A percentile compares a stretch with the other conserved stretches of the same genome.
Conservation (phyloP, 2,329 filamentous ascomycete genomes). For the Claviceps digitariae region DNA sequence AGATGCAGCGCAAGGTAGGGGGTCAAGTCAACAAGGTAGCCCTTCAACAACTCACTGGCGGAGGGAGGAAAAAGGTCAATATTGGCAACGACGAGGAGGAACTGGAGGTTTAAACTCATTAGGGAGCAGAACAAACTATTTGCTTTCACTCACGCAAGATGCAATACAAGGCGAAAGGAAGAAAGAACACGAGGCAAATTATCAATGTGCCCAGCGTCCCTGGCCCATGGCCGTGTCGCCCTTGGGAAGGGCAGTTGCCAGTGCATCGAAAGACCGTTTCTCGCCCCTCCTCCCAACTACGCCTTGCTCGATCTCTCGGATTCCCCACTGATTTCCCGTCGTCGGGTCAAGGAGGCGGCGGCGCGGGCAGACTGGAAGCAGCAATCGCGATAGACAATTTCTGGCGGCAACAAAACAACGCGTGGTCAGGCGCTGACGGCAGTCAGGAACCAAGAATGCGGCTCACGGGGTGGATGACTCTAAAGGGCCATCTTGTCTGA, state of each 20-base stretch:
- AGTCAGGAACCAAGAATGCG: conserved; percentile 17
- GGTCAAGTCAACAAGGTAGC: conserved; percentile 83
- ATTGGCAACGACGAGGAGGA: conserved; percentile 60
- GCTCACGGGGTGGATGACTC: conserved; percentile 11
- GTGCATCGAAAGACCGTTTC: background rate
- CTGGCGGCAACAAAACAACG: conserved; percentile 3
- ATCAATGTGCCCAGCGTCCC: conserved; percentile 3
- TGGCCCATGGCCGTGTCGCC: conserved; percentile 5
- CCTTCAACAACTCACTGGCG: conserved; percentile 73
- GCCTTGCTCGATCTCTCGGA: background rate
- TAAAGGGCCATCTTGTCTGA: conserved; percentile 20
- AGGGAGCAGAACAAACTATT: conserved; percentile 10
- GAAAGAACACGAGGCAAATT: background rate
- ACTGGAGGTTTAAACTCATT: conserved; percentile 21
- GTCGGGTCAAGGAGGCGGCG: background rate
- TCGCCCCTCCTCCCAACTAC: background rate
- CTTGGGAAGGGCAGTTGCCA: conserved; percentile 8
- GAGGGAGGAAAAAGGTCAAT: conserved; percentile 77
- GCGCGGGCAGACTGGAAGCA: background rate
- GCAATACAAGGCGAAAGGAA: background rate
- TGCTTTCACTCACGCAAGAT: conserved; percentile 2
- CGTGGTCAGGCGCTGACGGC: conserved; percentile 7
- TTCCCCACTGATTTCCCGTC: background rate
- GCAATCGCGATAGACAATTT: background rate
- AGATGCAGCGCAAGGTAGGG: conserved; percentile 93